Evolutionary conservation across 495 filamentous ascomycete species (phyloP).

Genomic region (Podospora conica): DNA sequence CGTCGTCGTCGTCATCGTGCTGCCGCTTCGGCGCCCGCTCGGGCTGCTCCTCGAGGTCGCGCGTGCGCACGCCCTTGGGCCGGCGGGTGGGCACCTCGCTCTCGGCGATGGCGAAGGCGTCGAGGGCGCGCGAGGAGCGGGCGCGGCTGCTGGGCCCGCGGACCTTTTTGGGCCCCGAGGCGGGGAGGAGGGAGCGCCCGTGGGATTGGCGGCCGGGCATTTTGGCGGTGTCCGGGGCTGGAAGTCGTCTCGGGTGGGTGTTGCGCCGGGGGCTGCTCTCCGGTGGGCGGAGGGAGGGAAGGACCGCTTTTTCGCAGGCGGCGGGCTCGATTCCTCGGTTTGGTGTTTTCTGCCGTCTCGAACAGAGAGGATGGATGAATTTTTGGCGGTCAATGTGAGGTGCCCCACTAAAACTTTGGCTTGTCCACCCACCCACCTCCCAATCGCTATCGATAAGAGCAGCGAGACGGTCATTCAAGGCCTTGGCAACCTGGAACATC

Average conservation of each 20-base stretch:
- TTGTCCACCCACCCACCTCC: neutral
- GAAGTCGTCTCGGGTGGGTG: neutral
- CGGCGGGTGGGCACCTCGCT: conserved; percentile 41
- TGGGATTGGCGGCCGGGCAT: conserved; percentile 70
- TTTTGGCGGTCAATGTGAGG: conserved; percentile 29
- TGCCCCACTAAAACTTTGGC: neutral
- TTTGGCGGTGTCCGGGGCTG: conserved; percentile 1
- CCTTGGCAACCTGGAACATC: neutral
- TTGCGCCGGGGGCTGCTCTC: neutral
- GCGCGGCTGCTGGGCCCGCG: conserved; percentile 29
- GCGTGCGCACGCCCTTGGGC: conserved; percentile 36
- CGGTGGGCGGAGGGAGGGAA: neutral
- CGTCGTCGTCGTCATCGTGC: conserved; percentile 48
- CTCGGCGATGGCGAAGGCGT: conserved; percentile 82
- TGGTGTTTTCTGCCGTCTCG: conserved; percentile 27
- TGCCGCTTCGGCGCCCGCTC: conserved; percentile 33
- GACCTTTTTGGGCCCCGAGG: conserved; percentile 14
- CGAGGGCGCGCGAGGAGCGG: conserved; percentile 53
- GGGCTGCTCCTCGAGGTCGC: conserved; percentile 38
- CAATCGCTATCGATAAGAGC: neutral
- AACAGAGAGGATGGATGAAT: conserved; percentile 3
- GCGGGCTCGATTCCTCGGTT: neutral
- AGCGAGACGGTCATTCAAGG: neutral
- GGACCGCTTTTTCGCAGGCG: neutral
- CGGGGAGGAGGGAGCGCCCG: conserved; percentile 40